phyloP scores from a whole-genome alignment of 169 alveolate species.

The Plasmodium inui region DNA sequence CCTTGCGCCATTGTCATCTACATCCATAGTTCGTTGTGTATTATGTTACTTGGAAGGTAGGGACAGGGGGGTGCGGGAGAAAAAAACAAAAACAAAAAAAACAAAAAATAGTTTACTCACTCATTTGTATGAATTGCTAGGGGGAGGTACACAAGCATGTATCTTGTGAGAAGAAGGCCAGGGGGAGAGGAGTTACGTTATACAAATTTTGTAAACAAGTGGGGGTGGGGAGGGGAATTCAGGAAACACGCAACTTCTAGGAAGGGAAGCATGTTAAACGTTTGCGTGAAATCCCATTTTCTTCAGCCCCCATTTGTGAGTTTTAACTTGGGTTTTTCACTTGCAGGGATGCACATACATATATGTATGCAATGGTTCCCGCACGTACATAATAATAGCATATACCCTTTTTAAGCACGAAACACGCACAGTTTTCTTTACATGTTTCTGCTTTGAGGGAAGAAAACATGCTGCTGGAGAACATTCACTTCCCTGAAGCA shows the following conservation, averaged over 20 bases:
- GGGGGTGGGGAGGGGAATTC: neutral
- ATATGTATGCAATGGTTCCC: neutral
- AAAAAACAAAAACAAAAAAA: neutral
- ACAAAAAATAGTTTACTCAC: neutral
- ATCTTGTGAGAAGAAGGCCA: neutral
- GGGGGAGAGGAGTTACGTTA: neutral
- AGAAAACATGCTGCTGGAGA: neutral
- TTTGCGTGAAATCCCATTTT: neutral
- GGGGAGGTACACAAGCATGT: neutral
- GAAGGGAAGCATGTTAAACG: neutral
- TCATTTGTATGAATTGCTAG: neutral
- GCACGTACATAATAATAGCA: neutral
- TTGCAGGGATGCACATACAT: neutral
- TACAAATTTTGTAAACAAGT: neutral
- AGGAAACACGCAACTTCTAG: neutral
- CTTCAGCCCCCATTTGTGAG: slow-evolving; percentile 6
- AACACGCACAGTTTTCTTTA: neutral
- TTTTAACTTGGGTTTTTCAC: neutral
- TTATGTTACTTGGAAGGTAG: neutral
- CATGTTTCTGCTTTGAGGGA: slow-evolving; percentile 1
- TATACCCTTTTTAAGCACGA: neutral
- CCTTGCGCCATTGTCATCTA: slow-evolving; percentile 38
- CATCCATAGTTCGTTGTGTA: slow-evolving; percentile 38
- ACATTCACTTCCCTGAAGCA: neutral
- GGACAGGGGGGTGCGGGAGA: neutral